Percentiles rank a stretch among this genome's conserved stretches.
These are phyloP conservation scores for Termitomyces sp. DNA, from an alignment of 768 basidiomycete genomes.

Conservation along the genomic window DNA sequence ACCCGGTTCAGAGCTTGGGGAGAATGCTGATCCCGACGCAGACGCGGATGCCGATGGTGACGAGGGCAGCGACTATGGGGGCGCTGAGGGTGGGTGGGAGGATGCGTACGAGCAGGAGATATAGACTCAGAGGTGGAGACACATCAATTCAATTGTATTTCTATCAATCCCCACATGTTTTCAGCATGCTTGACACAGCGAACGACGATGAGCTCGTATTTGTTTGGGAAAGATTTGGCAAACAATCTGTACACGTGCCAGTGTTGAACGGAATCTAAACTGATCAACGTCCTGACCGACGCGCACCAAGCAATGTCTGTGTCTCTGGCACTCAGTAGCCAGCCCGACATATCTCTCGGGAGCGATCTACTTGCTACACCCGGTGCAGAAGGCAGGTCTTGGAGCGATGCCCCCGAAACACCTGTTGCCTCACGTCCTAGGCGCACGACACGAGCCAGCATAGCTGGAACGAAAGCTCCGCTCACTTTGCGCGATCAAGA, in stretches of 20 bases:
- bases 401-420: constrained; percentile 45
- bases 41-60: constrained; percentile 39
- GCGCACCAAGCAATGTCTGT: constrained; percentile 33
- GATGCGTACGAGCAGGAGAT: constrained; percentile 76
- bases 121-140: constrained; percentile 18
- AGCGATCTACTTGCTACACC: constrained; percentile 54
- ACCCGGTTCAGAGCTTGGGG: constrained; percentile 16
- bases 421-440: constrained; percentile 45
- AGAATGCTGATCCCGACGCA: constrained; percentile 11
- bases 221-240: background rate
- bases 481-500: constrained; percentile 95
- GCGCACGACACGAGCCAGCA: constrained; percentile 32
- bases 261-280: constrained; percentile 2
- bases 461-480: constrained; percentile 38
- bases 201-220: too few species aligned
- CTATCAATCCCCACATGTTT: background rate
- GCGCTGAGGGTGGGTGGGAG: constrained; percentile 48
- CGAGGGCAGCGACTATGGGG: constrained; percentile 44
- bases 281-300: background rate
- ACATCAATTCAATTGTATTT: constrained; percentile 1
- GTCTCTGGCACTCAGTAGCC: constrained; percentile 36
- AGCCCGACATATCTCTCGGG: constrained; percentile 59
- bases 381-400: constrained; percentile 40
- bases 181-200: too few species aligned
- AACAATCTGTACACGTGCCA: background rate